Evolutionary conservation across 2,329 filamentous ascomycete genomes (phyloP).

Genomic region (Aspergillus sp.): DNA sequence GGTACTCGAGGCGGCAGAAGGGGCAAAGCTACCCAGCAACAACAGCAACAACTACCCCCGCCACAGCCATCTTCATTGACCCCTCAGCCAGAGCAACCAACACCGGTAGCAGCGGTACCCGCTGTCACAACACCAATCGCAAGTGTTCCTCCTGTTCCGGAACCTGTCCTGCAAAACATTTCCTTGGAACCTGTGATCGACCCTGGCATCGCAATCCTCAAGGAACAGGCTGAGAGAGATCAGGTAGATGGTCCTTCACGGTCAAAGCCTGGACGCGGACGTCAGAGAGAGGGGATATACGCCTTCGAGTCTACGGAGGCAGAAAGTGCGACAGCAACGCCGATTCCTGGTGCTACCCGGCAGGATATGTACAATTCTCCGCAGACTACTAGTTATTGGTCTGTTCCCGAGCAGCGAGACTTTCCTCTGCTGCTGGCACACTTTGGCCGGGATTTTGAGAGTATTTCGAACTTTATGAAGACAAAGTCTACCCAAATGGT

Average conservation of each 20-base stretch:
- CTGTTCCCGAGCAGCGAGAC: constrained; percentile 54
- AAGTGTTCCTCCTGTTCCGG: constrained; percentile 28
- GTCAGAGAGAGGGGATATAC: constrained; percentile 40
- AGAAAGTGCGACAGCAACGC: constrained; percentile 23
- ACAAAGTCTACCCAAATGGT: constrained; percentile 59
- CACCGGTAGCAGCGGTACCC: constrained; percentile 29
- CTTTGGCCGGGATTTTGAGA: constrained; percentile 54
- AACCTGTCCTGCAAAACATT: constrained; percentile 31
- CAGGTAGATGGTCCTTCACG: constrained; percentile 28
- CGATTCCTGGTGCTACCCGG: constrained; percentile 26
- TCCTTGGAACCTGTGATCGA: constrained; percentile 27
- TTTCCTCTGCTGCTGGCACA: constrained; percentile 51
- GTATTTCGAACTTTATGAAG: constrained; percentile 56
- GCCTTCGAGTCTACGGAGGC: constrained; percentile 42
- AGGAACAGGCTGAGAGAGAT: constrained; percentile 36
- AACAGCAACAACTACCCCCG: neutral
- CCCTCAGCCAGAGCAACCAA: constrained; percentile 21
- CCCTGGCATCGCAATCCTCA: constrained; percentile 25
- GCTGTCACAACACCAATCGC: constrained; percentile 20
- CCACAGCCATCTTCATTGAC: constrained; percentile 12
- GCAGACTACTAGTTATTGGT: constrained; percentile 57
- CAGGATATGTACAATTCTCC: constrained; percentile 42
- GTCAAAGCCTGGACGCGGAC: constrained; percentile 34
- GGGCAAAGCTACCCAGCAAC: constrained; percentile 37
- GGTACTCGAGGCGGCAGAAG: constrained; percentile 41